These are phyloP conservation scores for Pharnaceum exiguum DNA, from an alignment of 148 eudicot genomes.

Conservation along the genomic window DNA sequence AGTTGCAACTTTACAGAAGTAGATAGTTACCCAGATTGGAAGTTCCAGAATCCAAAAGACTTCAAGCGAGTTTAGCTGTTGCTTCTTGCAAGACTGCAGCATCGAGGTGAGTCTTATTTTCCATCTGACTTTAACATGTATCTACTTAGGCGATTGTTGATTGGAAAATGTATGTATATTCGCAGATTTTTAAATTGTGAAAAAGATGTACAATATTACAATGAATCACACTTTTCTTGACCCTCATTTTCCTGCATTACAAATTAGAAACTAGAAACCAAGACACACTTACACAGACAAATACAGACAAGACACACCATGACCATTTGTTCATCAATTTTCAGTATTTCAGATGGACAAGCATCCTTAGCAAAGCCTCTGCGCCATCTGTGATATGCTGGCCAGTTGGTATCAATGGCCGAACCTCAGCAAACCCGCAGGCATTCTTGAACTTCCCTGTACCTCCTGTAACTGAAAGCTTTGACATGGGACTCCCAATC, in stretches of 20 bases:
- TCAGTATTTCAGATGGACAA: constrained; percentile 70
- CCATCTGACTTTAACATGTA: no score
- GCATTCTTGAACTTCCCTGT: constrained; percentile 87
- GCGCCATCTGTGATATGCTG: constrained; percentile 71
- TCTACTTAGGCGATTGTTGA: neutral
- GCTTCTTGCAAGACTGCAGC: neutral
- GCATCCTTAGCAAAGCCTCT: constrained; percentile 73
- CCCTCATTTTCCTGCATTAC: neutral
- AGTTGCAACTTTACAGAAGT: no score
- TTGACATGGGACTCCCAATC: constrained; percentile 72
- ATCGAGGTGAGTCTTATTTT: neutral
- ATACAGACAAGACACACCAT: constrained; percentile 13
- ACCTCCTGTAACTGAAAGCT: constrained; percentile 83
- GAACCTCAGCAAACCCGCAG: constrained; percentile 85
- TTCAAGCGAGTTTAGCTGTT: neutral
- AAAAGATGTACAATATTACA: constrained; percentile 10
- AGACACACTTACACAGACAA: constrained; percentile 20
- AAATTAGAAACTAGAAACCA: constrained; percentile 6
- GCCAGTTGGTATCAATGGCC: constrained; percentile 76
- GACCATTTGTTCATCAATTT: neutral
- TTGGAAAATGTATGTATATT: constrained; percentile 1
- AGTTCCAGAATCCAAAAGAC: no score
- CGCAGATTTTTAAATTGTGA: neutral
- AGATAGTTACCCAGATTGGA: neutral
- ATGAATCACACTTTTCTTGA: constrained; percentile 18